Percentiles rank a stretch among this genome's conserved stretches.
Evolutionary conservation across 1,139 yeast genomes (phyloP).

Genomic region (Yamadazyma siamensis): DNA sequence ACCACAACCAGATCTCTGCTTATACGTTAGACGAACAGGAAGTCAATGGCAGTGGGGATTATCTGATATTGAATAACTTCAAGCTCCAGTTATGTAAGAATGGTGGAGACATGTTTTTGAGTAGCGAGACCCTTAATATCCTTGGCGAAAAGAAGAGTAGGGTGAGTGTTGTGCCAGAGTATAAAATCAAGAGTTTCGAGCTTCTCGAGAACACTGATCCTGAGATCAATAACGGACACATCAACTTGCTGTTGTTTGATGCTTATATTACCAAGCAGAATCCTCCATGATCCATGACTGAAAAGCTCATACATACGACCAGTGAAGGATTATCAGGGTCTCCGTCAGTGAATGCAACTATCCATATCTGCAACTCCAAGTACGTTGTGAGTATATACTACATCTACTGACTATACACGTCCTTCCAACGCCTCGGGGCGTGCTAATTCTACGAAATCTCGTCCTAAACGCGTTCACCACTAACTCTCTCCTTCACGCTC

Average conservation of each 20-base stretch:
- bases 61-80: slow-evolving; percentile 27
- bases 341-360: too few species aligned
- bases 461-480: too few species aligned
- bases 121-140: slow-evolving; percentile 16
- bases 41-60: slow-evolving; percentile 32
- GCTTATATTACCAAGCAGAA: slow-evolving; percentile 69
- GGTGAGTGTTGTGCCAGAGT: slow-evolving; percentile 12
- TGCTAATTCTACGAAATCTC: too few species aligned
- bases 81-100: slow-evolving; percentile 22
- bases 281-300: slow-evolving; percentile 43
- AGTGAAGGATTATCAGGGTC: too few species aligned
- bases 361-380: too few species aligned
- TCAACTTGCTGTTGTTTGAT: slow-evolving; percentile 72
- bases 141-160: slow-evolving; percentile 16
- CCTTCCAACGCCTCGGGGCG: too few species aligned
- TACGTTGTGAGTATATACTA: too few species aligned
- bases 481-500: too few species aligned
- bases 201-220: slow-evolving; percentile 66
- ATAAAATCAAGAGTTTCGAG: slow-evolving; percentile 51
- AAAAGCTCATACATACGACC: background rate
- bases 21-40: slow-evolving; percentile 35
- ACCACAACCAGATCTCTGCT: slow-evolving; percentile 22
- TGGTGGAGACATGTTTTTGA: slow-evolving; percentile 16
- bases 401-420: too few species aligned
- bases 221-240: slow-evolving; percentile 61